Base-by-base conservation (phyloP, 1,284 basidiomycete genomes). In the Volvariella volvacea region DNA sequence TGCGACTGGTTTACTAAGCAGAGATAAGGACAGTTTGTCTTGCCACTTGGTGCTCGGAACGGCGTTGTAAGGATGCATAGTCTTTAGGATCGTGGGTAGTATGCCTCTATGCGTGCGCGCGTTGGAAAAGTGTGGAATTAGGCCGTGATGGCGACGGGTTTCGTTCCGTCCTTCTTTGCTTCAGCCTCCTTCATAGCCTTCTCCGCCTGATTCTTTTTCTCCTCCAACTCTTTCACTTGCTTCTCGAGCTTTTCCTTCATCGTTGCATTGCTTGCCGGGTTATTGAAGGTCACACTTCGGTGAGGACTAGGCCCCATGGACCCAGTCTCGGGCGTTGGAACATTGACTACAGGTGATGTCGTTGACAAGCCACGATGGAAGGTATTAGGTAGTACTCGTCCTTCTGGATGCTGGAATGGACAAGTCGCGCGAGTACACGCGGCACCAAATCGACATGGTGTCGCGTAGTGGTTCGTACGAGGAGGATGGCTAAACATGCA, bases 371-470 rank as follows among this genome's bases (percentile, higher is more conserved):
- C 86, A 22, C 83, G 80, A 55, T 89, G 84, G 73, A 89, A 89
- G 3, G 78, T 68, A 1, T 76, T 72, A 1, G 88, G 87, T 2
- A 88, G 67, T 4, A 86, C 83, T 9, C 88, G 81, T 6, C 83
- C 83, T 42, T 85, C 80, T 0, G 88, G 88, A 55, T 92, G 88
- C 52, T 85, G 78, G 70, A 80, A 92, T 3, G 76, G 64, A 58
- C 88, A 92, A 39, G 75, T 70, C 12, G 80, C 76, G 41, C 84
- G 79, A 7, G 88, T 92, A 61, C 88, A 92, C n/a, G 62, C 74
- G 1, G 83, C 65, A 16, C 85, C 88, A 52, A 86, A 92, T 40
- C 80, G 78, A 60, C 88, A 92, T 21, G 74, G 76, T 45, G 72
- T 71, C 10, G 65, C 52, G 48, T 64, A 71, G 67, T 57, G 55